Evolutionary conservation across 345 rosid genomes (phyloP), one percentile per base, ranked within the genome.

Genomic region (Pistacia atlantica): DNA sequence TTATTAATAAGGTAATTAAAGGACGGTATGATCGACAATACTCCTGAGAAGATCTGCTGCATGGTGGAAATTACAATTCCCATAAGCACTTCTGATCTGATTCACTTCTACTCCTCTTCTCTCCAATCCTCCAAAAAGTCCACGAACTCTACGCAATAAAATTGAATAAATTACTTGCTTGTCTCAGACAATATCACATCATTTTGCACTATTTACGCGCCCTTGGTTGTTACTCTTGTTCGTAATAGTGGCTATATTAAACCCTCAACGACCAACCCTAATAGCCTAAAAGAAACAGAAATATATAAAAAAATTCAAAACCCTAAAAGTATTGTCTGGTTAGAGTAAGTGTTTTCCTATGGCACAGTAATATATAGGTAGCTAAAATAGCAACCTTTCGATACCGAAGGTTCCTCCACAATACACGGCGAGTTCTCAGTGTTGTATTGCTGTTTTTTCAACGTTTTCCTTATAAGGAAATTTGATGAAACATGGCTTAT

Each of bases 361-460:
- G 11, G 56, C 37, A 65, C n/a, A 70, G 67, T 65, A 75, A 56
- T 63, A 6, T 5, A 42, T 42, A 42, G 46, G 46, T 42, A 69
- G 62, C 58, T 42, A 9, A 42, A 72, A 58, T 73, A 49, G 73
- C 38, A 5, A 60, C 22, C 42, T 38, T 74, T 71, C 83, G 88
- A 83, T 31, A 76, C 80, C 80, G 81, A 84, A 68, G 86, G 88
- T 66, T 86, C 83, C 71, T 77, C 84, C 86, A 78, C 72, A 82
- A 81, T 75, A 66, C 83, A 79, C 86, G 82, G 87, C 83, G 83
- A 82, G 63, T 80, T 79, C 77, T 46, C 12, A 62, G 88, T 79
- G 80, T 33, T 74, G 56, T 46, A 52, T 58, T 38, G 80, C 72
- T 75, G 65, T 65, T 74, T 54, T 80, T 83, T 85, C 79, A 88